Percentiles rank a stretch among this genome's conserved stretches.
Conservation (phyloP, 345 rosid genomes). For the Syzygium aromaticum region DNA sequence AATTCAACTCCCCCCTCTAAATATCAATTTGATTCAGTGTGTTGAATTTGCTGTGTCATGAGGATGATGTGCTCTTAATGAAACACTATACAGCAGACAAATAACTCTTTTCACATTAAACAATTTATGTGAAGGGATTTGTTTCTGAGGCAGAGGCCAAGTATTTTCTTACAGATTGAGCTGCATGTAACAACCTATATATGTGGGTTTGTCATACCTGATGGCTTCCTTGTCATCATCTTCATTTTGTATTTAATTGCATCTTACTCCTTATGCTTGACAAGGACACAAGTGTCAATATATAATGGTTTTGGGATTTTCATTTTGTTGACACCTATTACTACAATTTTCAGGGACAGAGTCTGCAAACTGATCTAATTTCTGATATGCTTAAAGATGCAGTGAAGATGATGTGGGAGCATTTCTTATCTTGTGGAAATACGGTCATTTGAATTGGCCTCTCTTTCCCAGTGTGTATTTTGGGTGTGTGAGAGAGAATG, state of each 20-base stretch:
- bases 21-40: neutral
- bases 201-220: neutral
- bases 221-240: neutral
- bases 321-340: neutral
- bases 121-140: neutral
- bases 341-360: slow-evolving; percentile 16
- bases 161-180: neutral
- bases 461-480: neutral
- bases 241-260: neutral
- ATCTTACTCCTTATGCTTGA: neutral
- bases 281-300: neutral
- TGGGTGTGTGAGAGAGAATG: neutral
- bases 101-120: neutral
- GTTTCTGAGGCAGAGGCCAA: neutral
- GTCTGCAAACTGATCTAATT: slow-evolving; percentile 5
- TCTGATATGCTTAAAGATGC: slow-evolving; percentile 23
- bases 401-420: slow-evolving; percentile 31
- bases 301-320: neutral
- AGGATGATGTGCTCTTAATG: neutral
- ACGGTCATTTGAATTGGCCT: neutral
- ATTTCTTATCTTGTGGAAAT: slow-evolving; percentile 10
- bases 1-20: neutral
- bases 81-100: neutral
- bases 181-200: neutral
- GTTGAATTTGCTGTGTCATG: neutral